Conservation (phyloP, 805 yeast species). For the Wickerhamomyces tratensis region DNA sequence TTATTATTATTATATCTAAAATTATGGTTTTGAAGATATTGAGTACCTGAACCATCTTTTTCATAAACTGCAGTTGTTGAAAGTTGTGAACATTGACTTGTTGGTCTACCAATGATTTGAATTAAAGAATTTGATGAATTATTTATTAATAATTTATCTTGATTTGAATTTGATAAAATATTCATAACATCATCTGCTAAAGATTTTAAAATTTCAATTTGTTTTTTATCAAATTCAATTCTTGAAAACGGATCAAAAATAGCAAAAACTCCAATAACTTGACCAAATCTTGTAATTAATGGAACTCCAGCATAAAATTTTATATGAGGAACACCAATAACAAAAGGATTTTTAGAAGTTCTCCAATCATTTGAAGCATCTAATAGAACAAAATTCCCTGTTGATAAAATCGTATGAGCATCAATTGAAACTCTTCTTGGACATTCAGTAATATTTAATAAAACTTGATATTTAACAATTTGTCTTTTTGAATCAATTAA, state of each 20-base stretch:
- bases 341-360: conserved; percentile 50
- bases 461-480: conserved; percentile 37
- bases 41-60: conserved; percentile 55
- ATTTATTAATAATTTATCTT: neutral
- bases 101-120: conserved; percentile 45
- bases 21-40: conserved; percentile 41
- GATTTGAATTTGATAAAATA: conserved; percentile 27
- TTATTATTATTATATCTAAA: conserved; percentile 28
- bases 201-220: conserved; percentile 25
- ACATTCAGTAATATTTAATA: conserved; percentile 37
- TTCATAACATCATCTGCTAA: conserved; percentile 32
- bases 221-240: conserved; percentile 23
- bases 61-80: conserved; percentile 36
- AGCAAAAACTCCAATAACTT: conserved; percentile 47
- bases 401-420: conserved; percentile 57
- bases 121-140: conserved; percentile 5
- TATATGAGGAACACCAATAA: conserved; percentile 49
- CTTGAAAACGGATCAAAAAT: conserved; percentile 43
- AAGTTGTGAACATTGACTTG: conserved; percentile 28
- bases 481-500: conserved; percentile 41
- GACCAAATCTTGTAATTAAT: conserved; percentile 28
- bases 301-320: conserved; percentile 63
- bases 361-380: conserved; percentile 71
- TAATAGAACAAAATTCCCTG: conserved; percentile 39
- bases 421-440: conserved; percentile 54